Evolutionary conservation across 2,329 filamentous ascomycete species (phyloP), one percentile per base, ranked within the genome.

Genomic region (Gaeumannomyces tritici): DNA sequence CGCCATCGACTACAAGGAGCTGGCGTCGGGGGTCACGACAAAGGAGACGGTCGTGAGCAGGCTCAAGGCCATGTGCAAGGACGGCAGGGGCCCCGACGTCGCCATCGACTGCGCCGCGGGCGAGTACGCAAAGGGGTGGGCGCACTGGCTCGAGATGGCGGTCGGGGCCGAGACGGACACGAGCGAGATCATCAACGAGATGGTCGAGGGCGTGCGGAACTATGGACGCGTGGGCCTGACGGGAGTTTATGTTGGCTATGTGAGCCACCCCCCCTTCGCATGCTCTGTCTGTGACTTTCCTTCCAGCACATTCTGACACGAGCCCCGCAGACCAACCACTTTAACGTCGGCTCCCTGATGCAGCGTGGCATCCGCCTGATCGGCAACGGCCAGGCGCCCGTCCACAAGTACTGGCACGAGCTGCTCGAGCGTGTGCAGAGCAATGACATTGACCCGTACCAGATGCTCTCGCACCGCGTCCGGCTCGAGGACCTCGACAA

Each of bases 271-370:
- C 0, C 5, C 18, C 18, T 47, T n/a, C 4, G 7, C 18, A 8
- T 21, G 27, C 28, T 54, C 24, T 26, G 11, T 9, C 5, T 3
- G 29, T 18, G 51, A 11, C 58, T 29, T 12, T 28, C 18, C 6
- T 42, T 6, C 62, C 29, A 26, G 15, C n/a, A n/a, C n/a, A 29
- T 1, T 1, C 33, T 58, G 18, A 51, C 51, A 15, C 55, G 9
- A 15, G 12, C 28, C 24, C 26, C 11, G 1, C 65, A 87, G 82
- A 90, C 88, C 27, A 92, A 91, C 74, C 88, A 91, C 73, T 90
- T 93, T 79, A 91, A 91, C 74, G 87, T 93, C 67, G 90, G 91
- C 12, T 87, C 89, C 0, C 71, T 96, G 18, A 96, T 96, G 91
- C 86, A 96, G 75, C 86, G 89, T 35, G 91, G 91, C n/a, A 85